Percentiles rank a stretch among this genome's conserved stretches.
Evolutionary conservation across 1,284 basidiomycete genomes (phyloP).

Genomic region (Tilletia caries): DNA sequence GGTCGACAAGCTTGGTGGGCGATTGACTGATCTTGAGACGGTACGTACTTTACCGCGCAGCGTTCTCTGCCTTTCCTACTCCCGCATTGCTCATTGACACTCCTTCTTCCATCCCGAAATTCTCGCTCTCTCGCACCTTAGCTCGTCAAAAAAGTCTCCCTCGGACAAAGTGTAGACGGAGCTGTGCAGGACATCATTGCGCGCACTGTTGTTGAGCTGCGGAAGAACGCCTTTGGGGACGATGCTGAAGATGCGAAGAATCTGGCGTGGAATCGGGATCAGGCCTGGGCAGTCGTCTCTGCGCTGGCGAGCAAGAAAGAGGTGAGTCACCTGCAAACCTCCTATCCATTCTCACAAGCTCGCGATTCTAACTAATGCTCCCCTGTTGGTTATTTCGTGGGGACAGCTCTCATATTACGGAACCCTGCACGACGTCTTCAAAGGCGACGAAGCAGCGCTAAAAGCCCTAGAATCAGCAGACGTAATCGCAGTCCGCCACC

Average conservation of each 20-base stretch:
- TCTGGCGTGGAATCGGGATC: slow-evolving; percentile 77
- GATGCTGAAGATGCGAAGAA: slow-evolving; percentile 77
- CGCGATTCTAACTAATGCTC: not conserved
- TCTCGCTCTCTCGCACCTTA: slow-evolving; percentile 18
- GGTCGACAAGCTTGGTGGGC: slow-evolving; percentile 48
- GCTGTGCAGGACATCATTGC: slow-evolving; percentile 58
- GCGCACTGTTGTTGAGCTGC: slow-evolving; percentile 74
- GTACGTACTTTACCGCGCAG: not conserved
- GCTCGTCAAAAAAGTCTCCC: slow-evolving; percentile 40
- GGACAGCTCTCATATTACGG: slow-evolving; percentile 69
- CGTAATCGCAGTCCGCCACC: slow-evolving; percentile 73
- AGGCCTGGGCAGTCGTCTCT: slow-evolving; percentile 82
- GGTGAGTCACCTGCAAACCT: slow-evolving; percentile 59
- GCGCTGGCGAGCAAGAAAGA: slow-evolving; percentile 69
- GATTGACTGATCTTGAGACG: slow-evolving; percentile 45
- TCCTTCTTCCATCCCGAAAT: not conserved
- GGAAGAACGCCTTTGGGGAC: slow-evolving; percentile 89
- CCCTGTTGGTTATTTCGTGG: not conserved
- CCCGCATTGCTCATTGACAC: not conserved
- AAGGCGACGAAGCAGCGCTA: slow-evolving; percentile 77
- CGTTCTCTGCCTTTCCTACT: not conserved
- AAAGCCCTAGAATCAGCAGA: slow-evolving; percentile 86
- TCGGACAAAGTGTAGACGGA: slow-evolving; percentile 38
- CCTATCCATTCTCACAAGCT: not conserved
- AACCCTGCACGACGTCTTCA: slow-evolving; percentile 80